Conservation (phyloP, 176 grass and related monocot species). For the Thalia dealbata region DNA sequence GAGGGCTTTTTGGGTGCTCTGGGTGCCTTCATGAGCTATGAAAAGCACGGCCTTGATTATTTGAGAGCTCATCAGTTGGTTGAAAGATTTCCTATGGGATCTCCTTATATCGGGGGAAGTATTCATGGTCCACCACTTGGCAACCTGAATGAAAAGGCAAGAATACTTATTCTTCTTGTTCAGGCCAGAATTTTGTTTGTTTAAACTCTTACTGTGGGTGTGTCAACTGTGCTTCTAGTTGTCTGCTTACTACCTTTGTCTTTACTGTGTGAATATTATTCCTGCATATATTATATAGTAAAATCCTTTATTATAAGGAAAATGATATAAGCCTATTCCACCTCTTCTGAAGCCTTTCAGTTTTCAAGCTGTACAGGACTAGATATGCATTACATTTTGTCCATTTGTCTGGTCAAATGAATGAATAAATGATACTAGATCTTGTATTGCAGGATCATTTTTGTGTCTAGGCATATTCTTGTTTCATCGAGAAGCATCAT, state of each 20-base stretch:
- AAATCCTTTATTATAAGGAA: no score
- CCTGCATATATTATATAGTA: not conserved
- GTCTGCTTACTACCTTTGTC: not conserved
- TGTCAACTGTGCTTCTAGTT: not conserved
- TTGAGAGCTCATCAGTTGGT: conserved; percentile 83
- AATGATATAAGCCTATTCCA: no score
- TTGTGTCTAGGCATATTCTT: not conserved
- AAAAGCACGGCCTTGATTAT: conserved; percentile 94
- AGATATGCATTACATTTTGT: not conserved
- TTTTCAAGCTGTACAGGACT: not conserved
- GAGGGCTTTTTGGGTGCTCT: conserved; percentile 95
- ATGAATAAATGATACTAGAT: not conserved
- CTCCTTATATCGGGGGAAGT: conserved; percentile 86
- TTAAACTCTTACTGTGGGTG: not conserved
- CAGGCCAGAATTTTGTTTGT: not conserved
- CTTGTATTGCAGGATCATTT: not conserved
- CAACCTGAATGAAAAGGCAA: conserved; percentile 91
- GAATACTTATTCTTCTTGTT: conserved; percentile 3
- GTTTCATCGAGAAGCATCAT: conserved; percentile 12
- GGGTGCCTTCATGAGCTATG: conserved; percentile 95
- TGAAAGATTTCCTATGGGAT: conserved; percentile 95
- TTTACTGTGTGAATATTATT: not conserved
- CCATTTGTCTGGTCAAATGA: not conserved
- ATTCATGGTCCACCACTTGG: conserved; percentile 94
- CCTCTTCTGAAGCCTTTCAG: not conserved